These are phyloP conservation scores for Colletotrichum gloeosporioides DNA, from an alignment of 2,329 filamentous ascomycete genomes.

Conservation along the genomic window DNA sequence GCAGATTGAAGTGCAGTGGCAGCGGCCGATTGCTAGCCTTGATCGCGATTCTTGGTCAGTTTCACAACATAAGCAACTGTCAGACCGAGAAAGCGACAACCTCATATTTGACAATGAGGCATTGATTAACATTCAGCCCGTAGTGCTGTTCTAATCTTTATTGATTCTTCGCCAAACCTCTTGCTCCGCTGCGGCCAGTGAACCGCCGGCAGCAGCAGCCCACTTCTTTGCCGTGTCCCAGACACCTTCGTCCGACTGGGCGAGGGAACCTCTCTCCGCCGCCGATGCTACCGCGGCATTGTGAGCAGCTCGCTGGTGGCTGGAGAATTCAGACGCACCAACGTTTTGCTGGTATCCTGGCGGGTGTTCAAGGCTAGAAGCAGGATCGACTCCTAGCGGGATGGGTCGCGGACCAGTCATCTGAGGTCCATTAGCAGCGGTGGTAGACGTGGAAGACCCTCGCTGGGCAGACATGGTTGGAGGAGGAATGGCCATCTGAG, in stretches of 20 bases:
- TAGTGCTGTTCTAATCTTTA: conserved; percentile 49
- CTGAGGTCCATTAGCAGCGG: conserved; percentile 31
- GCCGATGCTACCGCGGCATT: conserved; percentile 34
- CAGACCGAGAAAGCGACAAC: background rate
- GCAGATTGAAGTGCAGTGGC: background rate
- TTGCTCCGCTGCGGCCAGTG: conserved; percentile 61
- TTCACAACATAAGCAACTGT: background rate
- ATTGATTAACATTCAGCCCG: background rate
- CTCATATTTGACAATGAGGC: background rate
- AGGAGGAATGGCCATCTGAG: conserved; percentile 58
- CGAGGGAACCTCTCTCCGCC: conserved; percentile 30
- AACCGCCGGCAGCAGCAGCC: conserved; percentile 61
- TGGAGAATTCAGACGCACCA: conserved; percentile 56
- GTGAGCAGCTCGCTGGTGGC: conserved; percentile 49
- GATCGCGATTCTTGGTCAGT: background rate
- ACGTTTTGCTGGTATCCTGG: conserved; percentile 63
- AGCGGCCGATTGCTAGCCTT: background rate
- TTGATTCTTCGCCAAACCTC: conserved; percentile 70
- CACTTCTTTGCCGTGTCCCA: conserved; percentile 64
- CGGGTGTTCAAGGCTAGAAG: conserved; percentile 46
- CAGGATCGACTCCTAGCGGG: conserved; percentile 28
- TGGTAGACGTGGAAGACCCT: conserved; percentile 50
- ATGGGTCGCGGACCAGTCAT: conserved; percentile 29
- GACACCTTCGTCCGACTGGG: conserved; percentile 46
- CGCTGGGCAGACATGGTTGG: conserved; percentile 45